These are phyloP conservation scores for Moesziomyces antarcticus DNA, from an alignment of 1,284 basidiomycete species.

Conservation along the genomic window DNA sequence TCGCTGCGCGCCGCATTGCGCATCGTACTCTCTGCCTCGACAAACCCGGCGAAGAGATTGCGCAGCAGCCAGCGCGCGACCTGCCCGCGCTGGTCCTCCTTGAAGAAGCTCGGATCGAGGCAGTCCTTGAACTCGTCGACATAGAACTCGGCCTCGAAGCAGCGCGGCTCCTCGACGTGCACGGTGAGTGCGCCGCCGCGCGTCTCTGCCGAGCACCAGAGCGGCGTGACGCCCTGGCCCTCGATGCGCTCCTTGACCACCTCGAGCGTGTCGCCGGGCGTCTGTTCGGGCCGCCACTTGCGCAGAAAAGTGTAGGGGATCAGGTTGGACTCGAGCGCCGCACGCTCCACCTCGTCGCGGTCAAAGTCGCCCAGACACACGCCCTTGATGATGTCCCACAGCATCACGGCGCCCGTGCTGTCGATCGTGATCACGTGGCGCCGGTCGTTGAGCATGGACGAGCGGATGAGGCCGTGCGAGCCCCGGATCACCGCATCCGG, in stretches of 20 bases:
- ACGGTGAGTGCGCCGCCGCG: slow-evolving; percentile 87
- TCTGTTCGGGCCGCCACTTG: slow-evolving; percentile 52
- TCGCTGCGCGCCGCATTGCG: slow-evolving; percentile 23
- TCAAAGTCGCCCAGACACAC: slow-evolving; percentile 81
- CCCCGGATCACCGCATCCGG: slow-evolving; percentile 83
- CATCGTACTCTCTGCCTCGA: slow-evolving; percentile 55
- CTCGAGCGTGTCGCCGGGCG: slow-evolving; percentile 79
- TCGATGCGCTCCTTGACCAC: slow-evolving; percentile 87
- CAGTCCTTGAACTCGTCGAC: slow-evolving; percentile 78
- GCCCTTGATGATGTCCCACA: slow-evolving; percentile 90
- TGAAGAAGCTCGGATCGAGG: slow-evolving; percentile 67
- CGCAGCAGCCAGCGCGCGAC: slow-evolving; percentile 65
- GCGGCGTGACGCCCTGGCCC: slow-evolving; percentile 84
- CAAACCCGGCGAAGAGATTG: slow-evolving; percentile 64
- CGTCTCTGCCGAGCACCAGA: slow-evolving; percentile 91
- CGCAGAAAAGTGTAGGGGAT: slow-evolving; percentile 23
- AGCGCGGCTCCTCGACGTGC: slow-evolving; percentile 81
- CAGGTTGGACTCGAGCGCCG: slow-evolving; percentile 36
- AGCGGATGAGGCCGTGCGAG: slow-evolving; percentile 84
- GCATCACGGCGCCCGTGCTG: slow-evolving; percentile 81
- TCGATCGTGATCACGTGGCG: slow-evolving; percentile 92
- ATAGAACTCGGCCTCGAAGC: slow-evolving; percentile 95
- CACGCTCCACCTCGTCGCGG: slow-evolving; percentile 74
- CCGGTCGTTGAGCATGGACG: slow-evolving; percentile 85
- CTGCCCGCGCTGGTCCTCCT: slow-evolving; percentile 75